These are phyloP conservation scores for Hypoxylon intermedium DNA, from an alignment of 495 filamentous ascomycete genomes.

Conservation along the genomic window DNA sequence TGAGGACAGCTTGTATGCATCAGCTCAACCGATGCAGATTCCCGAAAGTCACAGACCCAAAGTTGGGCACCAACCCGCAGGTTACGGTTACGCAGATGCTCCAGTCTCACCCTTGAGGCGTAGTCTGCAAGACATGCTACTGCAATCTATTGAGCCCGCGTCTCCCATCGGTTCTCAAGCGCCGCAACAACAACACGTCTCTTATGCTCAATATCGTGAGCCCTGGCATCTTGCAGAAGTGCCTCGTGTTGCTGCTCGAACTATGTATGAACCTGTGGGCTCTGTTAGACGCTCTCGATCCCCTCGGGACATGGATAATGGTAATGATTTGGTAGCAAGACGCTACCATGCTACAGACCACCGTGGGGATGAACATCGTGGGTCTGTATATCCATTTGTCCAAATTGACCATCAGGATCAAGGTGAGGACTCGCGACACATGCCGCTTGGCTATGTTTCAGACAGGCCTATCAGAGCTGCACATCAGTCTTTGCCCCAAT, in stretches of 20 bases:
- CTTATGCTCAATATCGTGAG: constrained; percentile 22
- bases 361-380: constrained; percentile 11
- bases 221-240: constrained; percentile 27
- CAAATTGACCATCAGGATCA: constrained; percentile 20
- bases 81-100: constrained; percentile 14
- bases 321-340: constrained; percentile 28
- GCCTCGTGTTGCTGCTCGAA: constrained; percentile 25
- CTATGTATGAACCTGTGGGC: constrained; percentile 20
- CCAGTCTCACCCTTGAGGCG: constrained; percentile 32
- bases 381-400: constrained; percentile 16
- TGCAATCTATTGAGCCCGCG: constrained; percentile 42
- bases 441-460: constrained; percentile 24
- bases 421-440: constrained; percentile 27
- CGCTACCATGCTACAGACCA: constrained; percentile 32
- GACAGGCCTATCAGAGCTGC: constrained; percentile 17
- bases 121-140: constrained; percentile 40
- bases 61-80: constrained; percentile 39
- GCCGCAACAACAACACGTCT: constrained; percentile 9
- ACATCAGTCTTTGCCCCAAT: constrained; percentile 10
- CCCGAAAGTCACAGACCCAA: constrained; percentile 37
- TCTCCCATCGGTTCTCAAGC: constrained; percentile 27
- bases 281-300: constrained; percentile 26
- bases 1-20: constrained; percentile 9
- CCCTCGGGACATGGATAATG: constrained; percentile 24
- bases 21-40: constrained; percentile 24